Conservation (phyloP, 306 rosid species). For the Malus sylvestris region DNA sequence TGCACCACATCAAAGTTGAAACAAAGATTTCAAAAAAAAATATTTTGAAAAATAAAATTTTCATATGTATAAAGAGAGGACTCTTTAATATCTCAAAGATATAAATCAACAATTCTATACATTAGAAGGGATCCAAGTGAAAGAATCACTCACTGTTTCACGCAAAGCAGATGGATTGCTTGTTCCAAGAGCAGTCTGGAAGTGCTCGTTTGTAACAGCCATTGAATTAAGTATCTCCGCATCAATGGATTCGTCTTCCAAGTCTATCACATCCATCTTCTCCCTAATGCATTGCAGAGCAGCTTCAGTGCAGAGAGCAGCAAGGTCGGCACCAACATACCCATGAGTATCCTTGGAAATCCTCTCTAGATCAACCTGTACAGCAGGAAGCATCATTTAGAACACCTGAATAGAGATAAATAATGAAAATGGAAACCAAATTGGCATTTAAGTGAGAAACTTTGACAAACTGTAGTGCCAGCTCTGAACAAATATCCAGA, state of each 20-base stretch:
- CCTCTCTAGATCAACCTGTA: conserved; percentile 52
- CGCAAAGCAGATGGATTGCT: conserved; percentile 72
- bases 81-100: not conserved
- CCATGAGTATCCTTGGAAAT: conserved; percentile 59
- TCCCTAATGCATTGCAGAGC: conserved; percentile 67
- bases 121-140: not conserved
- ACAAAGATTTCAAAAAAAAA: not conserved
- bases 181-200: conserved; percentile 63
- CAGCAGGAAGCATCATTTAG: not conserved
- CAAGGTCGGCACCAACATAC: conserved; percentile 69
- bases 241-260: conserved; percentile 65
- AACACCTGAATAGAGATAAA: not conserved
- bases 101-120: not conserved
- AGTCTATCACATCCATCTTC: conserved; percentile 63
- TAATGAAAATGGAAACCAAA: not conserved
- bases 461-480: not conserved
- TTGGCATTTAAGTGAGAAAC: not conserved
- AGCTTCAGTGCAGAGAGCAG: conserved; percentile 72
- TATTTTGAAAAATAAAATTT: no score
- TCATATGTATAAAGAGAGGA: not conserved
- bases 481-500: not conserved
- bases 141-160: conserved; percentile 43
- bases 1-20: not conserved
- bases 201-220: conserved; percentile 63
- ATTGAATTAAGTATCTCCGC: conserved; percentile 55